A percentile compares a stretch with the other conserved stretches of the same genome.
Conservation (phyloP, 1,284 basidiomycete genomes). For the Wolfiporia cocos region DNA sequence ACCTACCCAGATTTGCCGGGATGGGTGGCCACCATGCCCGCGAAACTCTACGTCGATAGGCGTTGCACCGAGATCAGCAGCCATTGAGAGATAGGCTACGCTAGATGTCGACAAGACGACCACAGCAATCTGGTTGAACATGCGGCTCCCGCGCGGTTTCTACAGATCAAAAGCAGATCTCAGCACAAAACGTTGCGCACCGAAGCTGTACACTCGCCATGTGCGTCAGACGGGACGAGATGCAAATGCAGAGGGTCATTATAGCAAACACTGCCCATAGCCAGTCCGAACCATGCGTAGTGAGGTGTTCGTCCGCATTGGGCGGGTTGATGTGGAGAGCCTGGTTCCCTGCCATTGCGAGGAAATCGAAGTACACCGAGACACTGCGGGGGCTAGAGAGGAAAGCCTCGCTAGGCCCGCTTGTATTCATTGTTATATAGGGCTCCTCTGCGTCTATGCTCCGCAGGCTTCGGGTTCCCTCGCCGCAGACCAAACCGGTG, state of each 20-base stretch:
- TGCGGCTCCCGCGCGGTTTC: constrained; percentile 15
- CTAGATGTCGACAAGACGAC: constrained; percentile 15
- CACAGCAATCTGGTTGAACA: constrained; percentile 20
- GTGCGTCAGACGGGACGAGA: constrained; percentile 9
- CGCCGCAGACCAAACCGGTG: too few relatives aligned
- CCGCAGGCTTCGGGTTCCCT: too few relatives aligned
- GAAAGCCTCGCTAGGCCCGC: too few relatives aligned
- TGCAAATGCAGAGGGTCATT: constrained; percentile 8
- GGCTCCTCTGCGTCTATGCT: too few relatives aligned
- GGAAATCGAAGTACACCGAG: too few relatives aligned
- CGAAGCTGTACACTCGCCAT: constrained; percentile 9
- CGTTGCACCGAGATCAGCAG: constrained; percentile 18
- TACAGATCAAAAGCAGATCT: constrained; percentile 2
- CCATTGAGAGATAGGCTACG: constrained; percentile 20
- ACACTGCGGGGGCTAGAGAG: too few relatives aligned
- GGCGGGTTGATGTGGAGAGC: constrained; percentile 13
- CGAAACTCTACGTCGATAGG: constrained; percentile 19
- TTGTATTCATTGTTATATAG: too few relatives aligned
- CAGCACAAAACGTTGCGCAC: background rate
- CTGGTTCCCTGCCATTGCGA: constrained; percentile 8
- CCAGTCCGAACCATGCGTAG: constrained; percentile 16
- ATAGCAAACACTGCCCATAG: constrained; percentile 17
- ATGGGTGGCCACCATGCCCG: constrained; percentile 8
- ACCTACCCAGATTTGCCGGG: constrained; percentile 19
- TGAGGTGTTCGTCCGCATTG: constrained; percentile 12